phyloP scores from a whole-genome alignment of 805 yeast genomes.

The Metschnikowia kofuensis region DNA sequence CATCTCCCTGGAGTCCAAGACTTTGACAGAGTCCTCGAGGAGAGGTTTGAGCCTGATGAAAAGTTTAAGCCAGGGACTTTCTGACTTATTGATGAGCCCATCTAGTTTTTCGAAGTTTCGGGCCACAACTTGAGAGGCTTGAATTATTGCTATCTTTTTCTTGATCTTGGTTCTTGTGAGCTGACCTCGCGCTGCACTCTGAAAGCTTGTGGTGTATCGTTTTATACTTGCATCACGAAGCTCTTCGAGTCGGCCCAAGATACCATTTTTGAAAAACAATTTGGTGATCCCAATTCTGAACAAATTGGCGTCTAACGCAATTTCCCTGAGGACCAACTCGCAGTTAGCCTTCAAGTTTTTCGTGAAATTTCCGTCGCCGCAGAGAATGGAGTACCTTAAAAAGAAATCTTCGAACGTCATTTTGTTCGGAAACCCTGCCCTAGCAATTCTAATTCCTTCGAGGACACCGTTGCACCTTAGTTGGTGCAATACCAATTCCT shows the following conservation, averaged over 20 bases:
- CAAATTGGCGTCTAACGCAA: slow-evolving; percentile 55
- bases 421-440: slow-evolving; percentile 96
- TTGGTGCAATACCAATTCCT: slow-evolving; percentile 77
- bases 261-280: slow-evolving; percentile 73
- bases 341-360: slow-evolving; percentile 62
- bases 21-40: slow-evolving; percentile 59
- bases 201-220: slow-evolving; percentile 55
- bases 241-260: slow-evolving; percentile 73
- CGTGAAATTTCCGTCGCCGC: slow-evolving; percentile 43
- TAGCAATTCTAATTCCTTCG: slow-evolving; percentile 95
- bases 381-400: slow-evolving; percentile 67
- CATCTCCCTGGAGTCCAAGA: slow-evolving; percentile 54
- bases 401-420: slow-evolving; percentile 79
- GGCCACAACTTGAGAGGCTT: slow-evolving; percentile 69
- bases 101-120: slow-evolving; percentile 55
- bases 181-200: slow-evolving; percentile 65
- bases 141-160: slow-evolving; percentile 52
- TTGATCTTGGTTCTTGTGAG: slow-evolving; percentile 48
- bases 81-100: slow-evolving; percentile 41
- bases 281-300: slow-evolving; percentile 71
- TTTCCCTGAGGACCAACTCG: slow-evolving; percentile 60
- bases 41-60: slow-evolving; percentile 73
- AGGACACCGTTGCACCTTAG: slow-evolving; percentile 95
- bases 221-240: slow-evolving; percentile 65
- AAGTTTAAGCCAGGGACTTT: slow-evolving; percentile 65